Percentiles rank a stretch among this genome's conserved stretches.
phyloP scores from a whole-genome alignment of 75 land plant genomes.

The Pinus albicaulis region DNA sequence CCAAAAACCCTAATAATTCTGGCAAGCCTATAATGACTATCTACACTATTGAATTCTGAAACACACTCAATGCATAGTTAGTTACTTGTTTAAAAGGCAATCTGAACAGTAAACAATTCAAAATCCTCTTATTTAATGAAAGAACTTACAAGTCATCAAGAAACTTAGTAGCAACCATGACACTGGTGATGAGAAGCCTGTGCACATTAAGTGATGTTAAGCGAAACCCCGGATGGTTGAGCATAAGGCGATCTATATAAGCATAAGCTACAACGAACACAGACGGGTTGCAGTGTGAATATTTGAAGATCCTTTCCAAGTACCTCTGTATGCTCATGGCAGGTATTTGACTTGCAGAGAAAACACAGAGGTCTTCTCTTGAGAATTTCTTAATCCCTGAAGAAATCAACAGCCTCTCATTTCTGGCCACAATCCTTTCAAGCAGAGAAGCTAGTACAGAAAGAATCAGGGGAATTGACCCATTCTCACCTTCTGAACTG shows the following conservation, averaged over 20 bases:
- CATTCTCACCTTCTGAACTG: not conserved
- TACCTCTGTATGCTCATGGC: slow-evolving; percentile 58
- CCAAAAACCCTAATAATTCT: too few relatives aligned
- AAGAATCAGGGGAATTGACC: not conserved
- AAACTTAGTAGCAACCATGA: slow-evolving; percentile 78
- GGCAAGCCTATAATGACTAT: too few relatives aligned
- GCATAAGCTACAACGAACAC: slow-evolving; percentile 76
- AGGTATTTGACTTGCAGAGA: slow-evolving; percentile 38
- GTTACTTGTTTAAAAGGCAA: too few relatives aligned
- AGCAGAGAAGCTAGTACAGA: not conserved
- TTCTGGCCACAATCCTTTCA: not conserved
- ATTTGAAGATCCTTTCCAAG: slow-evolving; percentile 69
- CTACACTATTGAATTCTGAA: too few relatives aligned
- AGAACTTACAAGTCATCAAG: slow-evolving; percentile 56
- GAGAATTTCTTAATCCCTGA: not conserved
- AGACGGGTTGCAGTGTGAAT: slow-evolving; percentile 56
- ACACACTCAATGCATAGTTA: too few relatives aligned
- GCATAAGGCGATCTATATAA: slow-evolving; percentile 68
- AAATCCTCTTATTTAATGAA: too few relatives aligned
- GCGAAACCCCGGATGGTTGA: slow-evolving; percentile 30
- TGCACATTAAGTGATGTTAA: slow-evolving; percentile 63
- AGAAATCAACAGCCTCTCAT: not conserved
- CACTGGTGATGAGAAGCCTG: slow-evolving; percentile 69
- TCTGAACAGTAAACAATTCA: too few relatives aligned
- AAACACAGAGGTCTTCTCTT: slow-evolving; percentile 12